Percentiles rank a stretch among this genome's conserved stretches.
These are phyloP conservation scores for Globisporangium polare DNA, from an alignment of 352 stramenopile species.

Conservation along the genomic window DNA sequence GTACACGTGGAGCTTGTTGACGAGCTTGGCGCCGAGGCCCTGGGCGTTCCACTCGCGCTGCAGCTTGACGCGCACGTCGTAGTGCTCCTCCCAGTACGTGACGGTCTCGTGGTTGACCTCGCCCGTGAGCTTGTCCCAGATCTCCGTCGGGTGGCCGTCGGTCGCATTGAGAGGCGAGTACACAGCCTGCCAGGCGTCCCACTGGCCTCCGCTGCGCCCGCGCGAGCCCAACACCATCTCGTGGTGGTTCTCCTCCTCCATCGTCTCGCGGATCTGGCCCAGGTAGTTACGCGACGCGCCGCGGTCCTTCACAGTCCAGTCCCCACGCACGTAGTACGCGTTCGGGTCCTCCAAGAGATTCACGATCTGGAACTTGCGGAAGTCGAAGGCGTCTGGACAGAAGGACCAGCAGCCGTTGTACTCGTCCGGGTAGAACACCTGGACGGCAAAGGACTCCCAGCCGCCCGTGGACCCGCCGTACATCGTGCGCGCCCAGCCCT, in stretches of 20 bases:
- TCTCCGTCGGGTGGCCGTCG: conserved; percentile 50
- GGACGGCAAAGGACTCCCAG: conserved; percentile 70
- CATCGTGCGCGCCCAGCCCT: conserved; percentile 67
- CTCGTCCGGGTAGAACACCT: conserved; percentile 73
- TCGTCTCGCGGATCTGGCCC: conserved; percentile 63
- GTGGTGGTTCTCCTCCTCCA: conserved; percentile 76
- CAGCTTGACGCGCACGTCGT: conserved; percentile 64
- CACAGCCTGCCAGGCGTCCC: conserved; percentile 71
- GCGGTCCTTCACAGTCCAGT: conserved; percentile 73
- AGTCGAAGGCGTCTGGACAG: conserved; percentile 72
- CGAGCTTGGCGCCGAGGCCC: conserved; percentile 53
- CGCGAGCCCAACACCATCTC: conserved; percentile 58
- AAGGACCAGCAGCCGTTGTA: conserved; percentile 85
- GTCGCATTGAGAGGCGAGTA: conserved; percentile 61
- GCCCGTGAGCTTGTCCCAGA: conserved; percentile 70
- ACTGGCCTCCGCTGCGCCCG: conserved; percentile 64
- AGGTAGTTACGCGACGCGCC: conserved; percentile 59
- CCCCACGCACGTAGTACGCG: conserved; percentile 59
- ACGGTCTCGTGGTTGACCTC: conserved; percentile 55
- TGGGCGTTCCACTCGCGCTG: conserved; percentile 52
- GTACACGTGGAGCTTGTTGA: conserved; percentile 76
- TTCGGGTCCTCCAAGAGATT: conserved; percentile 58
- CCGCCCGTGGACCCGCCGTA: conserved; percentile 72
- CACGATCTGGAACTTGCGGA: conserved; percentile 71
- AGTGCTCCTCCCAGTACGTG: conserved; percentile 65